Conservation (phyloP, 2,329 filamentous ascomycete genomes). For the Venturia pyrina region DNA sequence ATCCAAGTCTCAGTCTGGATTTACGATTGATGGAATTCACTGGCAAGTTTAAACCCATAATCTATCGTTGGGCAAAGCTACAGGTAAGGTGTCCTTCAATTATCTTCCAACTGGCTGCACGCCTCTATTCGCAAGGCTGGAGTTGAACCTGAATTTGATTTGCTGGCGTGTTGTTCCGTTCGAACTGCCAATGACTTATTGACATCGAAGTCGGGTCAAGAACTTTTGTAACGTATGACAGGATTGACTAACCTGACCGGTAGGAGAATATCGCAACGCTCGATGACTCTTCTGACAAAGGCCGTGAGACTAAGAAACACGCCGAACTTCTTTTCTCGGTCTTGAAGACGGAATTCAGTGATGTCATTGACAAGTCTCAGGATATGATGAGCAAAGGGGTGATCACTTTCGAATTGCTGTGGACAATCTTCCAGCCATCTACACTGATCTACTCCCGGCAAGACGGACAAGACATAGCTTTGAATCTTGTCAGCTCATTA, state of each 20-base stretch:
- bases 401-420: slow-evolving; percentile 33
- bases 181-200: too few relatives aligned
- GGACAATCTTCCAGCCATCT: slow-evolving; percentile 34
- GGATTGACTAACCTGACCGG: too few relatives aligned
- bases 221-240: too few relatives aligned
- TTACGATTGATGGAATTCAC: slow-evolving; percentile 24
- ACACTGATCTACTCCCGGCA: slow-evolving; percentile 20
- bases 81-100: slow-evolving; percentile 17
- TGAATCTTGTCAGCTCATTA: slow-evolving; percentile 18
- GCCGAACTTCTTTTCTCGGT: slow-evolving; percentile 23
- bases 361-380: slow-evolving; percentile 14
- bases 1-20: slow-evolving; percentile 27
- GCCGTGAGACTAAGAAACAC: slow-evolving; percentile 21
- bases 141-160: too few relatives aligned
- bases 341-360: slow-evolving; percentile 20
- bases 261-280: slow-evolving; percentile 42
- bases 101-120: too few relatives aligned
- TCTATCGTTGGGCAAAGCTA: slow-evolving; percentile 40
- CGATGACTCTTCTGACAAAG: slow-evolving; percentile 40
- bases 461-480: slow-evolving; percentile 24
- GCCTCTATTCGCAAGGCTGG: too few relatives aligned
- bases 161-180: too few relatives aligned
- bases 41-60: slow-evolving; percentile 26
- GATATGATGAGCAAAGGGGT: slow-evolving; percentile 28
- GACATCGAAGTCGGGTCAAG: too few relatives aligned